phyloP scores from a whole-genome alignment of 208 protist genomes.

The Naegleria fowleri region DNA sequence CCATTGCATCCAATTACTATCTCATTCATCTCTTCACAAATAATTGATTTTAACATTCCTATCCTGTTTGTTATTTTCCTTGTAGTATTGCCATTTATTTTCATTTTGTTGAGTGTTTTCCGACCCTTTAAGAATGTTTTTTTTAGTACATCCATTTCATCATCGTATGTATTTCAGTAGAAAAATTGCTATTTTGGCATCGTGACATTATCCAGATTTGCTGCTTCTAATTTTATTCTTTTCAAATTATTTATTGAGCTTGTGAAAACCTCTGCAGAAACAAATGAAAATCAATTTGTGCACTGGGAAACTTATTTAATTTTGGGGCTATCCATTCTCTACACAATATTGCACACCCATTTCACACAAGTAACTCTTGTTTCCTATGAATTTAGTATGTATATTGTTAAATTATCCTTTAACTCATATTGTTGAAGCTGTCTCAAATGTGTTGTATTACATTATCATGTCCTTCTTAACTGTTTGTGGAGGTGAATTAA shows the following conservation, averaged over 20 bases:
- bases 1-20: background rate
- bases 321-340: background rate
- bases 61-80: background rate
- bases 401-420: background rate
- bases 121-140: slow-evolving; percentile 1
- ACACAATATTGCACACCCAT: background rate
- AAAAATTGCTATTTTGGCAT: too few species aligned
- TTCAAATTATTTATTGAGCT: slow-evolving; percentile 10
- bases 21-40: background rate
- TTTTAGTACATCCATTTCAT: background rate
- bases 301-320: background rate
- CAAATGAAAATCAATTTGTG: background rate
- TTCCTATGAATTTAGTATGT: slow-evolving; percentile 1
- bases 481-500: slow-evolving; percentile 12
- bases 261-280: background rate
- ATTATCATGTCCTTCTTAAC: background rate
- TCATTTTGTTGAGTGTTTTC: background rate
- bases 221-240: background rate
- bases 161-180: background rate
- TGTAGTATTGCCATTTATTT: background rate
- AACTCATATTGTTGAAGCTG: background rate
- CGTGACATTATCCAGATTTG: background rate
- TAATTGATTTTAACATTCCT: background rate
- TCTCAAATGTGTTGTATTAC: background rate
- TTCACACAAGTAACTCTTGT: background rate